Percentiles rank a stretch among this genome's conserved stretches.
phyloP scores from a whole-genome alignment of 129 eudicot genomes.

The Mikania micrantha region DNA sequence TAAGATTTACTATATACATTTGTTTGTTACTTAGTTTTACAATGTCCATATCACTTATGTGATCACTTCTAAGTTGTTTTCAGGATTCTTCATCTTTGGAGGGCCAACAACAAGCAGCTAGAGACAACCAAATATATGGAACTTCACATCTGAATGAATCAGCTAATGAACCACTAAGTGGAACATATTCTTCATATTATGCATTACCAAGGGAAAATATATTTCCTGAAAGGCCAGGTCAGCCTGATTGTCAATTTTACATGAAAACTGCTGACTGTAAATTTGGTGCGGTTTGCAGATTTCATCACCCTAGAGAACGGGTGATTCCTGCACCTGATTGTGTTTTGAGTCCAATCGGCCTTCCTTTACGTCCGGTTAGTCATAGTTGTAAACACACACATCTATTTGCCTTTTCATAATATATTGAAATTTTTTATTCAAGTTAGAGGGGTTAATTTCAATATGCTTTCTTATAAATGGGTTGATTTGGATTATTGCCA shows the following conservation, averaged over 20 bases:
- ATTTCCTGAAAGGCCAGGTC: slow-evolving; percentile 98
- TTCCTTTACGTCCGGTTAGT: slow-evolving; percentile 93
- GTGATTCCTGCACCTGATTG: slow-evolving; percentile 83
- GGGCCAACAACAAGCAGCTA: slow-evolving; percentile 51
- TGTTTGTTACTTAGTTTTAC: neutral
- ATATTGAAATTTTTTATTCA: neutral
- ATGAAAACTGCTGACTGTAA: slow-evolving; percentile 99
- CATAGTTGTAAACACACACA: neutral
- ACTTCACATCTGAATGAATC: slow-evolving; percentile 51
- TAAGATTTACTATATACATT: too few relatives aligned
- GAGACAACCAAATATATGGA: slow-evolving; percentile 48
- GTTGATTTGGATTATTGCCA: neutral
- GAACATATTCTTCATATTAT: slow-evolving; percentile 53
- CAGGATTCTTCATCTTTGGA: slow-evolving; percentile 80
- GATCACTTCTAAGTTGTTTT: too few relatives aligned
- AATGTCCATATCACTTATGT: too few relatives aligned
- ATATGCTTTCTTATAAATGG: neutral
- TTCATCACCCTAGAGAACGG: slow-evolving; percentile 94
- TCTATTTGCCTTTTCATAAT: neutral
- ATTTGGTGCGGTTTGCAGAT: slow-evolving; percentile 92
- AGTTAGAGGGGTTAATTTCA: neutral
- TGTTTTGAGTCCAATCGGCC: slow-evolving; percentile 79
- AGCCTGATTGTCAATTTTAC: slow-evolving; percentile 93
- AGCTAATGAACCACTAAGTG: slow-evolving; percentile 35
- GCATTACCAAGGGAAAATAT: slow-evolving; percentile 72